Conservation (phyloP, 106 monocot species). For the Acorus calamus region DNA sequence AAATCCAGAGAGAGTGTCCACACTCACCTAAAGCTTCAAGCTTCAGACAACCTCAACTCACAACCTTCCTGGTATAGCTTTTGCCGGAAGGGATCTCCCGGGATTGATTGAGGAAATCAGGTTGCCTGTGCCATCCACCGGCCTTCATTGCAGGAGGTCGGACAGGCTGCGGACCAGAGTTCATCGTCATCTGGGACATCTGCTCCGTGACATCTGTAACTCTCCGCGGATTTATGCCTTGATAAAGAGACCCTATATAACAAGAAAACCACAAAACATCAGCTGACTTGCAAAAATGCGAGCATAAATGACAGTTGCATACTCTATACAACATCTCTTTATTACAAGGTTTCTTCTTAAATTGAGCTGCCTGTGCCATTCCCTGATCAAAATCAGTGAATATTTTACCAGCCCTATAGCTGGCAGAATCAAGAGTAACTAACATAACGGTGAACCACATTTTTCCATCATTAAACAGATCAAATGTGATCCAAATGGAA, state of each 20-base stretch:
- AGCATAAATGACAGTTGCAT: too few species aligned
- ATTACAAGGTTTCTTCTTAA: too few species aligned
- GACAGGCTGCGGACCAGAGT: constrained; percentile 5
- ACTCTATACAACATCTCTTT: too few species aligned
- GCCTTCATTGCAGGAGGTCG: constrained; percentile 46
- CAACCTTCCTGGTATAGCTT: constrained; percentile 42
- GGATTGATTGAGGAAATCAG: constrained; percentile 10
- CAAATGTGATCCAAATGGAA: too few species aligned
- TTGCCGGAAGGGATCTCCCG: constrained; percentile 22
- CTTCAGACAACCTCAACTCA: neutral
- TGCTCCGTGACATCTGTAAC: constrained; percentile 29
- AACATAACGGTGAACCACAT: too few species aligned
- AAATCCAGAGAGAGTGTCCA: neutral
- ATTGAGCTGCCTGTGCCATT: too few species aligned
- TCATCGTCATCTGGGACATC: constrained; percentile 32
- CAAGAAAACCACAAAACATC: neutral
- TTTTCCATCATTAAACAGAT: too few species aligned
- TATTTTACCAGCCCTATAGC: too few species aligned
- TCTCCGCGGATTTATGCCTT: neutral
- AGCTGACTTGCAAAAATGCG: too few species aligned
- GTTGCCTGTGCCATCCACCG: constrained; percentile 46
- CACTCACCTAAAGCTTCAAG: neutral
- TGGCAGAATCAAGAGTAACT: too few species aligned
- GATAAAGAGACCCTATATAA: constrained; percentile 7
- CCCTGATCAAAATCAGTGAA: too few species aligned